phyloP scores from a whole-genome alignment of 306 rosid genomes.

The Betula pendula region DNA sequence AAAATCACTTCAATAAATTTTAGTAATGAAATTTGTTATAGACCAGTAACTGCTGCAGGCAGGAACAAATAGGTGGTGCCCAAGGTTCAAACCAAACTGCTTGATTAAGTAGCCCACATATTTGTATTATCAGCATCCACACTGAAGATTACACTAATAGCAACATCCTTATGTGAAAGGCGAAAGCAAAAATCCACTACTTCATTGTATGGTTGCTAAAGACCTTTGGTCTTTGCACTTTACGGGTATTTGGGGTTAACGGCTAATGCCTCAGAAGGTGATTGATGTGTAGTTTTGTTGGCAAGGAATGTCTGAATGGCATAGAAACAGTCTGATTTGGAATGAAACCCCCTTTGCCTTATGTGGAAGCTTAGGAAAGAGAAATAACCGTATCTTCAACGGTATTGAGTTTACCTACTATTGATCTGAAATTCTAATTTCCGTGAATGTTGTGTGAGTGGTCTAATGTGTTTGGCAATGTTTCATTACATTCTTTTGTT shows the following conservation, averaged over 20 bases:
- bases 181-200: background rate
- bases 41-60: background rate
- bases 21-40: background rate
- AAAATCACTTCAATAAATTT: background rate
- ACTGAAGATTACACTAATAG: background rate
- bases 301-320: background rate
- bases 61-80: background rate
- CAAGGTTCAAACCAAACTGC: background rate
- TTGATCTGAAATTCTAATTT: background rate
- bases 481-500: background rate
- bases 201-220: background rate
- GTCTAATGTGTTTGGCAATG: background rate
- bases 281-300: background rate
- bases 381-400: background rate
- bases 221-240: background rate
- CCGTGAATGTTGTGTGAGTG: background rate
- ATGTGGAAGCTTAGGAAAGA: background rate
- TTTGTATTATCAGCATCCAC: background rate
- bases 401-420: background rate
- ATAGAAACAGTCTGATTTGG: background rate
- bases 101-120: background rate
- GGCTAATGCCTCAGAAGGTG: background rate
- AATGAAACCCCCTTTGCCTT: background rate
- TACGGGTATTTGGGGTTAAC: background rate
- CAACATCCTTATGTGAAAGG: background rate